These are phyloP conservation scores for Gliomastix tumulicola DNA, from an alignment of 2,329 filamentous ascomycete genomes.

Conservation along the genomic window DNA sequence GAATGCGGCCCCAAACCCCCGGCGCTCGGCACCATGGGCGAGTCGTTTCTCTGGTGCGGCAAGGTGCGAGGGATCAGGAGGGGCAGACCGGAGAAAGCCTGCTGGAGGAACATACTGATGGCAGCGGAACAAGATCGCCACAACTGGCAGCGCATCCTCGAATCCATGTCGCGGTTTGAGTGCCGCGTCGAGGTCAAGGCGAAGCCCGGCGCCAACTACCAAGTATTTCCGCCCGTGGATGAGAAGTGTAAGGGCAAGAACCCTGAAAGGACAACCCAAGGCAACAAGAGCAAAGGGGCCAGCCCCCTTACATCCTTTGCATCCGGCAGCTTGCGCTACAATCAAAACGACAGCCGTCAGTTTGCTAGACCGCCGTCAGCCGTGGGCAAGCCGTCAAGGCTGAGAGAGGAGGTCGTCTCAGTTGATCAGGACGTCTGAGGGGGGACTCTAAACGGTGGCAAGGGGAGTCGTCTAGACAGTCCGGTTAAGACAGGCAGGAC, in stretches of 20 bases:
- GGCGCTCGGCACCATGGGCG: not conserved
- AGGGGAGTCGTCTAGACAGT: no score
- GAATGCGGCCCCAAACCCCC: conserved; percentile 8
- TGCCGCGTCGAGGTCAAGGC: conserved; percentile 12
- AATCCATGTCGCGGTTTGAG: conserved; percentile 10
- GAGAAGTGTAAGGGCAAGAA: not conserved
- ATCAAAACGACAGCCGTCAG: no score
- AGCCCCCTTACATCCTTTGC: not conserved
- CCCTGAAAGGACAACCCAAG: not conserved
- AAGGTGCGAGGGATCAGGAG: not conserved
- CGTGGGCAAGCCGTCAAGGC: not conserved
- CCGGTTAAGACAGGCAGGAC: no score
- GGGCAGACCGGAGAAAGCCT: conserved; percentile 1
- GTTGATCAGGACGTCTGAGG: no score
- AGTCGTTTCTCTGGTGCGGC: not conserved
- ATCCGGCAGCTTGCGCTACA: not conserved
- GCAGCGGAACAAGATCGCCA: conserved; percentile 4
- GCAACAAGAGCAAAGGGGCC: not conserved
- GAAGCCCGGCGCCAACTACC: conserved; percentile 9
- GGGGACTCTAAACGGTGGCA: no score
- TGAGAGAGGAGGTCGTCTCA: no score
- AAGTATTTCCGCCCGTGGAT: not conserved
- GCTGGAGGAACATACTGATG: conserved; percentile 8
- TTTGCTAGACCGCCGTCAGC: not conserved
- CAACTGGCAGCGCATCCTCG: conserved; percentile 9